Conservation (phyloP, 192 early-diverging fungal genomes). For the Entomortierella parvispora region DNA sequence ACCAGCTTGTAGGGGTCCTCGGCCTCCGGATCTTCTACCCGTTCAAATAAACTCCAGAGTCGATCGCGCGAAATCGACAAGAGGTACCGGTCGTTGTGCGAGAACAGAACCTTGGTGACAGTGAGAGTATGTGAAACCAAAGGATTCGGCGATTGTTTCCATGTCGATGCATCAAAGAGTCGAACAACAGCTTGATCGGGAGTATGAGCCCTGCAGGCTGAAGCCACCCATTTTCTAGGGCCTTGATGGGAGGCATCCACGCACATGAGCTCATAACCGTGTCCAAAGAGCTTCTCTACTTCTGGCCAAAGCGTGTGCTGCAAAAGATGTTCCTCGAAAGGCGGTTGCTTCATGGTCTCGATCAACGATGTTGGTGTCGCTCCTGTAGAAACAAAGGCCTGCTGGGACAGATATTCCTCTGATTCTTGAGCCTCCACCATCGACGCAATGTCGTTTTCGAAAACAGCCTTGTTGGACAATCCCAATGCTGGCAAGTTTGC, state of each 20-base stretch:
- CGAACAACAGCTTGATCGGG: slow-evolving; percentile 80
- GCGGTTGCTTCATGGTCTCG: slow-evolving; percentile 68
- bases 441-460: slow-evolving; percentile 59
- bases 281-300: slow-evolving; percentile 96
- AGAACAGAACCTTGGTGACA: slow-evolving; percentile 85
- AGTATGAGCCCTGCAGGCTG: slow-evolving; percentile 75
- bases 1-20: slow-evolving; percentile 66
- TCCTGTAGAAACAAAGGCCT: slow-evolving; percentile 65
- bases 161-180: slow-evolving; percentile 73
- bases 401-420: slow-evolving; percentile 66
- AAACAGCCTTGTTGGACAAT: slow-evolving; percentile 95
- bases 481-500: slow-evolving; percentile 92
- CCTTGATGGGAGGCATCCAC: slow-evolving; percentile 80
- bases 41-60: slow-evolving; percentile 84
- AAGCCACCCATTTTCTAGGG: slow-evolving; percentile 68
- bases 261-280: slow-evolving; percentile 90
- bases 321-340: slow-evolving; percentile 89
- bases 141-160: slow-evolving; percentile 71
- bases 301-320: slow-evolving; percentile 97
- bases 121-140: slow-evolving; percentile 82
- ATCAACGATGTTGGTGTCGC: slow-evolving; percentile 54
- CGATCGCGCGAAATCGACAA: slow-evolving; percentile 90
- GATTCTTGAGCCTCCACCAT: slow-evolving; percentile 62
- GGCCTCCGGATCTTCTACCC: slow-evolving; percentile 48
- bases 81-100: slow-evolving; percentile 74